Base-by-base conservation (phyloP, 2,329 filamentous ascomycete genomes). In the Arthrobotrys megalospora region DNA sequence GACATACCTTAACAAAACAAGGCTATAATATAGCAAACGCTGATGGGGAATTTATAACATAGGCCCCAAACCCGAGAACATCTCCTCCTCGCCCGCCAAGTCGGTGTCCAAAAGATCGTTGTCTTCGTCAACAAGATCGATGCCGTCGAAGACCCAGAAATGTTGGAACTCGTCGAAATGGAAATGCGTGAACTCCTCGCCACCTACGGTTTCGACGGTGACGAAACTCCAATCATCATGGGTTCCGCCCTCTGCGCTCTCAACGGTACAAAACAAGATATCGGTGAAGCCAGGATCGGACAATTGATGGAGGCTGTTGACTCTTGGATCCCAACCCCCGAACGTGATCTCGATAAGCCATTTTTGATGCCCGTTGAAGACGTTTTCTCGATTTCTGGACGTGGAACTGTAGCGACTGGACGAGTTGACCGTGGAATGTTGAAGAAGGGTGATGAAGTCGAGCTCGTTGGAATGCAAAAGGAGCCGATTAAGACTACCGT, bases 111-210 rank as follows among this genome's bases (percentile, higher is more conserved):
- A 89, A 93, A 91, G 87, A 95, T 98, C 82, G 96, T 99, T 81
- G 96, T 99, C 82, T 99, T 99, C 85, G 96, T 99, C 86, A 99
- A 99, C 92, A 99, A 99, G 90, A 90, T 98, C 85, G 96, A 99
- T 85, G 93, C 94, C 81, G 90, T 99, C 80, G 95, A 98, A 82
- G 96, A 99, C 88, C 92, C 93, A 80, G 96, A 99, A 87, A 99
- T 99, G 96, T 90, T 99, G 90, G 96, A 99, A 88, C 93, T 99
- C 77, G 96, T 99, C 85, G 96, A 99, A 90, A 97, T 99, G 92
- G 96, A 99, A 88, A 99, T 99, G 96, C 93, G 96, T 84, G 96
- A 99, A 87, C 91, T 99, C 70, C 91, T 99, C 79, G 90, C 84
- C 83, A 91, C 91, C 82, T 99, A 99, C 86, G 94, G 94, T 80